phyloP scores from a whole-genome alignment of 1,139 yeast species.

The Pneumocystis carinii region DNA sequence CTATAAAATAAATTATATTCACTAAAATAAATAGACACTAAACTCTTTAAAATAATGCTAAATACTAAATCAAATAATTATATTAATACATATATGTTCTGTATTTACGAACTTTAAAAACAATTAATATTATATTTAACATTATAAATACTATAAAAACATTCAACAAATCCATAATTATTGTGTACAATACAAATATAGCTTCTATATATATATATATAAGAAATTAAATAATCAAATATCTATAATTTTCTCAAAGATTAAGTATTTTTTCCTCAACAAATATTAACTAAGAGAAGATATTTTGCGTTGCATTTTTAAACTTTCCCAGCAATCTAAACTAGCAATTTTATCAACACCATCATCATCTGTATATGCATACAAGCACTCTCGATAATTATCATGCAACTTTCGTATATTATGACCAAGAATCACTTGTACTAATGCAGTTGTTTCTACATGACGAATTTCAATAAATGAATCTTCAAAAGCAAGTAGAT shows the following conservation, averaged over 20 bases:
- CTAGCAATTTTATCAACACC: conserved; percentile 88
- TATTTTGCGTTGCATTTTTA: conserved; percentile 16
- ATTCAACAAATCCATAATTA: background rate
- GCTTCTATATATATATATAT: background rate
- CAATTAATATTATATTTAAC: background rate
- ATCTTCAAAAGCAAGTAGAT: conserved; percentile 75
- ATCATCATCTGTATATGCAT: conserved; percentile 37
- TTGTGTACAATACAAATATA: background rate
- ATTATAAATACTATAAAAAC: background rate
- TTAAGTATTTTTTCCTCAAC: background rate
- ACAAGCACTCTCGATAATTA: background rate
- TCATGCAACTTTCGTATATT: conserved; percentile 34
- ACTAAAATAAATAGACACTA: no score
- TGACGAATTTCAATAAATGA: conserved; percentile 85
- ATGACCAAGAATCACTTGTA: conserved; percentile 86
- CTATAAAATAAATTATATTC: no score
- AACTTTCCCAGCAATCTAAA: conserved; percentile 65
- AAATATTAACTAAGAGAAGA: background rate
- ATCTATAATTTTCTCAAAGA: background rate
- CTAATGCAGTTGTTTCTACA: conserved; percentile 70
- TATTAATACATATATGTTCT: background rate
- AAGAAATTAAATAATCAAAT: background rate
- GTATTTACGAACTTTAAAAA: background rate
- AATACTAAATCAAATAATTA: background rate
- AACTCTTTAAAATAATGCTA: background rate